These are phyloP conservation scores for Elaeis oleifera DNA, from an alignment of 202 grass and related monocot genomes.

Conservation along the genomic window DNA sequence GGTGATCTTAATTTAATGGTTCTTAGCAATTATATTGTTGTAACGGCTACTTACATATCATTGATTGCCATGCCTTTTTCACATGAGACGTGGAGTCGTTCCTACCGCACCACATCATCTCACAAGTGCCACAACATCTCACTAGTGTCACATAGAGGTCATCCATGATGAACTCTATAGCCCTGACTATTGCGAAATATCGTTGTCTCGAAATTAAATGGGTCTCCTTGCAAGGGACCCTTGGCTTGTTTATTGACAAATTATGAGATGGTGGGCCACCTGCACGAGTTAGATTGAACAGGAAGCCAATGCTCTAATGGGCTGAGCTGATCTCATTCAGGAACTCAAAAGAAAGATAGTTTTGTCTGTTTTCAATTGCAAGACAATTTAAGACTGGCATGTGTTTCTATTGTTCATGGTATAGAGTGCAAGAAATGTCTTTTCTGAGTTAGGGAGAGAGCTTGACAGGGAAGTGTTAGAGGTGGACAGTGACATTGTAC, in stretches of 20 bases:
- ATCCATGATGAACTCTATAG: neutral
- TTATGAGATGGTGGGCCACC: neutral
- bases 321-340: no score
- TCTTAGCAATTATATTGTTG: no score
- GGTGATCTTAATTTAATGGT: no score
- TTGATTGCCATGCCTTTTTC: no score
- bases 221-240: neutral
- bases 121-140: neutral
- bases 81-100: no score
- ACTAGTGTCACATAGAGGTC: neutral
- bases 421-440: slow-evolving; percentile 5
- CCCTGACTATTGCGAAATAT: no score
- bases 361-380: no score
- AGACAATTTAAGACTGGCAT: no score
- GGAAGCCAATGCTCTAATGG: no score
- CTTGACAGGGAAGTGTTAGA: slow-evolving; percentile 13
- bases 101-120: no score
- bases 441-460: neutral
- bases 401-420: neutral
- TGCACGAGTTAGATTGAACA: neutral
- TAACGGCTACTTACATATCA: no score
- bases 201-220: neutral
- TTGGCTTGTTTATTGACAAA: neutral
- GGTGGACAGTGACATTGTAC: slow-evolving; percentile 14
- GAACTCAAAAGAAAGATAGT: no score